Percentiles rank a stretch among this genome's conserved stretches.
These are phyloP conservation scores for Schizochytrium sp. DNA, from an alignment of 108 stramenopile genomes.

Conservation along the genomic window DNA sequence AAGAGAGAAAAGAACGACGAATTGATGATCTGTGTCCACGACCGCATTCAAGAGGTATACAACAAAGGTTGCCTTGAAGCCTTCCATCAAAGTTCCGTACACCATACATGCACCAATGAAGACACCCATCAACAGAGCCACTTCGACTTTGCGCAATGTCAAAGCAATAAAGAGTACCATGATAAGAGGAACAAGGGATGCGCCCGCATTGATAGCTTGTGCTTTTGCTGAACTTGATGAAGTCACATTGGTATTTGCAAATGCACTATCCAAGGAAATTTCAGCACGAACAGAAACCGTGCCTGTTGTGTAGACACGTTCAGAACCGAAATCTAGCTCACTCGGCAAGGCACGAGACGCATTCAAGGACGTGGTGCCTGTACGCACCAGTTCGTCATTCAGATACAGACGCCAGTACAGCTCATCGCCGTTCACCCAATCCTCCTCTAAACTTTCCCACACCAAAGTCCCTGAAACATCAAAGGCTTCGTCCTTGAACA, in stretches of 20 bases:
- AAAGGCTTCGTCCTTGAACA: constrained; percentile 17
- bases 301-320: neutral
- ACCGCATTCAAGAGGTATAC: constrained; percentile 74
- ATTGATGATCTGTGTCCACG: constrained; percentile 63
- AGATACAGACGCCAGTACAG: neutral
- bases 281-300: neutral
- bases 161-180: constrained; percentile 71
- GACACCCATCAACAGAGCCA: constrained; percentile 73
- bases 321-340: neutral
- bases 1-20: constrained; percentile 74
- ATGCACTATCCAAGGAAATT: neutral
- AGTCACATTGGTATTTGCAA: neutral
- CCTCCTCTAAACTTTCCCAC: neutral
- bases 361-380: neutral
- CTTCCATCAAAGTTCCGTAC: constrained; percentile 67
- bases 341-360: neutral
- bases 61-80: constrained; percentile 74
- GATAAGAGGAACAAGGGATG: constrained; percentile 73
- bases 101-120: constrained; percentile 78
- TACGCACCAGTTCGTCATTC: neutral
- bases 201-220: constrained; percentile 63
- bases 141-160: constrained; percentile 71
- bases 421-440: neutral
- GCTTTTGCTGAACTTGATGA: neutral
- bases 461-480: neutral